Evolutionary conservation across 176 grass and related monocot genomes (phyloP), one percentile per base, ranked within the genome.

Genomic region (Oryza coarctata): DNA sequence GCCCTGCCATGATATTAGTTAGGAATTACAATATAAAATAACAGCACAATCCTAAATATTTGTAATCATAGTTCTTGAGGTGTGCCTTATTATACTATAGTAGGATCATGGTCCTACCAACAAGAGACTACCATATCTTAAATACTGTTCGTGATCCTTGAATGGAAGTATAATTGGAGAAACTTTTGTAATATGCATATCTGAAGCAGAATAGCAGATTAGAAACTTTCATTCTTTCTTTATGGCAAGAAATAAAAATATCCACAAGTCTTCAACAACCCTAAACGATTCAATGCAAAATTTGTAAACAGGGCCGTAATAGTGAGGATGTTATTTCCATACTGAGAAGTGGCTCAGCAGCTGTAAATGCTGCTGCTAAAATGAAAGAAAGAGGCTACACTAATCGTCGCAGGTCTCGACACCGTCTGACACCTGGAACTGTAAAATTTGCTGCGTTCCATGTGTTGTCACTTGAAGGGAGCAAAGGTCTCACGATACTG

Each of bases 401-500:
- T 36, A 84, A 89, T 83, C 70, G 85, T 17, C 82, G 96, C 10
- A 91, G 80, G 68, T 88, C 88, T 78, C 89, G 96, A 17, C 96
- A 99, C 74, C 87, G 96, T 28, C 80, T 99, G 27, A 99, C 96
- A 49, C 96, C 96, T 74, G 96, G 96, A 84, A 99, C 96, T 6
- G 96, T 99, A 61, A 99, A 99, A 57, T 99, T 99, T 91, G 96
- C 96, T 64, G 93, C 96, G 63, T 99, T 95, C 85, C 87, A 99
- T 95, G 93, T 99, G 29, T 84, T 99, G 65, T 95, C 96, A 66
- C 96, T 99, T 71, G 96, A 99, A 76, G 96, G 96, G 61, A 88
- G 89, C 43, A 81, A 78, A 77, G 96, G 96, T 83, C 89, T 99
- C 27, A 88, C 96, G 1, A 95, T 99, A 79, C 77, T 99, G 60